phyloP scores from a whole-genome alignment of 2,329 filamentous ascomycete genomes.

The Arthrobotrys sinensis region DNA sequence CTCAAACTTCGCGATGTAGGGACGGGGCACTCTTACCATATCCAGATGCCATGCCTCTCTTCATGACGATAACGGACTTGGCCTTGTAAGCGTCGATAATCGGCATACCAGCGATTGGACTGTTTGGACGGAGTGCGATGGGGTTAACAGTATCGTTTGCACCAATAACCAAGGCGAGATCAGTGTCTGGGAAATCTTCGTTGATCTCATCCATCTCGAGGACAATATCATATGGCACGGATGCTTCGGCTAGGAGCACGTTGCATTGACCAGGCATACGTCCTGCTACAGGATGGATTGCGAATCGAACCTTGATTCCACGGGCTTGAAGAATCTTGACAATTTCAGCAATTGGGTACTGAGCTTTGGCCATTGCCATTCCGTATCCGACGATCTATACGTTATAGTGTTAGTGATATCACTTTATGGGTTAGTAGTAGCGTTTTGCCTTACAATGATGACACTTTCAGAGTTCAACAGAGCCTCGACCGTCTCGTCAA shows the following conservation, averaged over 20 bases:
- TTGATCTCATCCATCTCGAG: conserved; percentile 98
- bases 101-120: conserved; percentile 91
- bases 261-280: conserved; percentile 96
- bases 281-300: conserved; percentile 90
- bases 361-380: conserved; percentile 94
- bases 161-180: conserved; percentile 88
- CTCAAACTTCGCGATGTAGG: neutral
- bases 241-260: conserved; percentile 87
- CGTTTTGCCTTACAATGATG: conserved; percentile 75
- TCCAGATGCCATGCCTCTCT: conserved; percentile 87
- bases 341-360: conserved; percentile 90
- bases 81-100: conserved; percentile 94
- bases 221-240: conserved; percentile 91
- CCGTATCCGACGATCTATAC: conserved; percentile 82
- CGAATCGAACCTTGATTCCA: conserved; percentile 86
- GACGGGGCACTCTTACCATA: conserved; percentile 75
- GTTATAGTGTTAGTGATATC: conserved; percentile 10
- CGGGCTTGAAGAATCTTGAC: conserved; percentile 80
- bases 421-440: neutral
- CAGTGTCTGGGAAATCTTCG: conserved; percentile 88
- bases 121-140: conserved; percentile 85
- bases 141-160: conserved; percentile 95
- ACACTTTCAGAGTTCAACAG: conserved; percentile 84
- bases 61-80: conserved; percentile 94
- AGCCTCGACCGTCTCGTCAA: conserved; percentile 85